Conservation (phyloP, 495 filamentous ascomycete species). For the Durotheca rogersii region DNA sequence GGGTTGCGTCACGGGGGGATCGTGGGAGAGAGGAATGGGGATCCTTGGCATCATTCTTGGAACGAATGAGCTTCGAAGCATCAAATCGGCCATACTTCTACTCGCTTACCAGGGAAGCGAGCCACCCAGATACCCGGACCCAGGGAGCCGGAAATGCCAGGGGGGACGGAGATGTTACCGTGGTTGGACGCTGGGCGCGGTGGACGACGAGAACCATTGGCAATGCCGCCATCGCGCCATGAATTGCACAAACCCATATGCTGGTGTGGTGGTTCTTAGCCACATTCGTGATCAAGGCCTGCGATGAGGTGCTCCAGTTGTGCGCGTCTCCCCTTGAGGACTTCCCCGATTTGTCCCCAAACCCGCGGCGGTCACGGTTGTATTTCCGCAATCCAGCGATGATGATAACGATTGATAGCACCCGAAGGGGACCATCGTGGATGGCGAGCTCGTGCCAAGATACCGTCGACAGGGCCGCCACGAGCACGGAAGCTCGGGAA, state of each 20-base stretch:
- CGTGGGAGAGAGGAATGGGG: too few relatives aligned
- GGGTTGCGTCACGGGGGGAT: too few relatives aligned
- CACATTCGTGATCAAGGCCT: slow-evolving; percentile 12
- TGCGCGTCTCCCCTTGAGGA: slow-evolving; percentile 1
- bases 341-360: slow-evolving; percentile 7
- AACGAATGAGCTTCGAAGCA: not conserved
- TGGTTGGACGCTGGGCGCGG: not conserved
- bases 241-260: slow-evolving; percentile 2
- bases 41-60: not conserved
- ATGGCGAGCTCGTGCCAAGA: slow-evolving; percentile 22
- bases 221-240: slow-evolving; percentile 9
- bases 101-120: not conserved
- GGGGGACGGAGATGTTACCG: slow-evolving; percentile 11
- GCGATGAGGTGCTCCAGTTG: slow-evolving; percentile 10
- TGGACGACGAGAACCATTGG: not conserved
- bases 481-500: not conserved
- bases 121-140: slow-evolving; percentile 1
- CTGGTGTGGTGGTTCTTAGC: slow-evolving; percentile 4
- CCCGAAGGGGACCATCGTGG: slow-evolving; percentile 14
- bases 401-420: slow-evolving; percentile 8
- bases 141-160: slow-evolving; percentile 16
- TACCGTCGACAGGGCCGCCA: not conserved
- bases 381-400: not conserved
- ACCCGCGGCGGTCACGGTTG: not conserved
- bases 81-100: slow-evolving; percentile 18